Percentiles rank a stretch among this genome's conserved stretches.
Conservation (phyloP, 2,329 filamentous ascomycete genomes). For the Monosporascus sp. region DNA sequence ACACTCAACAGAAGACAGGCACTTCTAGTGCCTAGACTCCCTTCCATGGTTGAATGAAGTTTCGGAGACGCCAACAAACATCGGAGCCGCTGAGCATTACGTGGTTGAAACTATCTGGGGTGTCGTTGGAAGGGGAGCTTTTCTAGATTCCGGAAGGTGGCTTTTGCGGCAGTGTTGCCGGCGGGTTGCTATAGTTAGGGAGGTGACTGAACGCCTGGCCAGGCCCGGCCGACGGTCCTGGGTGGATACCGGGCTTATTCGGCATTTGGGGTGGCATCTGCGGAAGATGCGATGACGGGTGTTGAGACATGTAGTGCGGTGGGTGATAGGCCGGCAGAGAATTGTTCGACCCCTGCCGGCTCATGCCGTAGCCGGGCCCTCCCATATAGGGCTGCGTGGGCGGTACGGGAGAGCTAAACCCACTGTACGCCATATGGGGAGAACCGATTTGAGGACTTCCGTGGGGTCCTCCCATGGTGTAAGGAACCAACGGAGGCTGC, state of each 20-base stretch:
- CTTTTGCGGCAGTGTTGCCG: constrained; percentile 53
- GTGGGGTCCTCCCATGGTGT: constrained; percentile 43
- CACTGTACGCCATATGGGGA: constrained; percentile 44
- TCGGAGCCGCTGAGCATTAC: not conserved
- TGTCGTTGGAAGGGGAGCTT: constrained; percentile 8
- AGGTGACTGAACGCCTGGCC: constrained; percentile 47
- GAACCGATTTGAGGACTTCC: constrained; percentile 49
- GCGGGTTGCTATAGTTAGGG: constrained; percentile 53
- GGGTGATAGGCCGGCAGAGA: constrained; percentile 47
- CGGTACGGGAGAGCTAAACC: constrained; percentile 41
- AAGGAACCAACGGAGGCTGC: constrained; percentile 43
- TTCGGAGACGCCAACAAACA: not conserved
- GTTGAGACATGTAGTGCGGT: constrained; percentile 32
- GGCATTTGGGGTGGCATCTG: constrained; percentile 37
- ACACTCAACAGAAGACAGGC: not conserved
- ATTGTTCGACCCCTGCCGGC: constrained; percentile 50
- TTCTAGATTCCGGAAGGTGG: constrained; percentile 45
- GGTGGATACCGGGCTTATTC: constrained; percentile 40
- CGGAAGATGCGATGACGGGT: constrained; percentile 36
- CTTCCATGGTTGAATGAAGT: not conserved
- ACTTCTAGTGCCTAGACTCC: not conserved
- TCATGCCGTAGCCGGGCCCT: constrained; percentile 47
- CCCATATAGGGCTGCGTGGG: constrained; percentile 39
- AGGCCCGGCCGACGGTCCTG: constrained; percentile 28
- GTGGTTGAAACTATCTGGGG: not conserved